Evolutionary conservation across 257 asterid species (phyloP).

Genomic region (Solanum bukasovii): DNA sequence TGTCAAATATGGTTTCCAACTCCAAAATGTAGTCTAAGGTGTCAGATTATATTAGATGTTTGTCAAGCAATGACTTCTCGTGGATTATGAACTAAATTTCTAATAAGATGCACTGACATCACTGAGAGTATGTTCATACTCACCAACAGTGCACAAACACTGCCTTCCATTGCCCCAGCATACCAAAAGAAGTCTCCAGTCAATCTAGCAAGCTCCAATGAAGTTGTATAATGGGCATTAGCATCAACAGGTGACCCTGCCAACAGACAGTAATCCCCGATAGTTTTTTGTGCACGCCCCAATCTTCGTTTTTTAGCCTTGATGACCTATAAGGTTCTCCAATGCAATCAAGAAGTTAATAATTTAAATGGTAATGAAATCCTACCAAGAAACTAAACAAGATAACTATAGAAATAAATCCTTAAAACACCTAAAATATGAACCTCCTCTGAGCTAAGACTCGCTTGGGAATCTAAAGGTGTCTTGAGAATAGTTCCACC

Average conservation of each 20-base stretch:
- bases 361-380: background rate
- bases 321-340: slow-evolving; percentile 57
- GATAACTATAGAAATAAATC: slow-evolving; percentile 18
- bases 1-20: background rate
- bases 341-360: slow-evolving; percentile 16
- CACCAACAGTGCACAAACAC: slow-evolving; percentile 94
- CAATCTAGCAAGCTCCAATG: slow-evolving; percentile 87
- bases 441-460: slow-evolving; percentile 99
- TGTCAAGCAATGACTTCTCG: background rate
- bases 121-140: slow-evolving; percentile 14
- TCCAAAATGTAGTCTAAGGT: background rate
- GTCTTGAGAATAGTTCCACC: slow-evolving; percentile 92
- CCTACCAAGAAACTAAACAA: background rate
- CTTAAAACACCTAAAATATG: slow-evolving; percentile 72
- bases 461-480: slow-evolving; percentile 98
- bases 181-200: slow-evolving; percentile 96
- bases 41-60: background rate
- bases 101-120: background rate
- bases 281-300: slow-evolving; percentile 96
- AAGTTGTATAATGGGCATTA: slow-evolving; percentile 86
- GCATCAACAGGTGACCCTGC: slow-evolving; percentile 99
- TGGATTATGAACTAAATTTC: background rate
- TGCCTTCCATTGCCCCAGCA: slow-evolving; percentile 99
- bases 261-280: slow-evolving; percentile 89
- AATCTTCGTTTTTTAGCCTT: slow-evolving; percentile 93